These are phyloP conservation scores for Colletotrichum sp. DNA, from an alignment of 2,329 filamentous ascomycete genomes.

Conservation along the genomic window DNA sequence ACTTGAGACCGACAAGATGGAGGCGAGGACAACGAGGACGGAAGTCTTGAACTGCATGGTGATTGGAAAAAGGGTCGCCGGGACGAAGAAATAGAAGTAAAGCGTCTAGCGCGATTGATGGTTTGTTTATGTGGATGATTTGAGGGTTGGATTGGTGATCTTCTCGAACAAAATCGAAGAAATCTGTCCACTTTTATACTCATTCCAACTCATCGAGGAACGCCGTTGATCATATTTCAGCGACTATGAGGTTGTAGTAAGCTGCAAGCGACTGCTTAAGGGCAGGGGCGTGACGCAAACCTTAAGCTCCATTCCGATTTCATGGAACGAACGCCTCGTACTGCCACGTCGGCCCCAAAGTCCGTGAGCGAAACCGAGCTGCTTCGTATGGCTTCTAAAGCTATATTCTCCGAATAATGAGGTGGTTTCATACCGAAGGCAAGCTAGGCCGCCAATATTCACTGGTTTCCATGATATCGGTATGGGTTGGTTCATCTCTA, in stretches of 20 bases:
- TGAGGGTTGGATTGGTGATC: not conserved
- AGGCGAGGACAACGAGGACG: not conserved
- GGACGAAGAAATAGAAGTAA: not conserved
- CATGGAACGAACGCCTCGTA: not conserved
- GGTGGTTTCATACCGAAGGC: not conserved
- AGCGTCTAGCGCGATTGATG: not conserved
- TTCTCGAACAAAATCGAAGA: not conserved
- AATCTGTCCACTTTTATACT: not conserved
- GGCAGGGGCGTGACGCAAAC: not conserved
- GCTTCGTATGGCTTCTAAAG: not conserved
- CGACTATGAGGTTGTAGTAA: not conserved
- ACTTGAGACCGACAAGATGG: not conserved
- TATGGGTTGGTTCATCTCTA: not conserved
- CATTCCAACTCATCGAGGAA: fast-evolving
- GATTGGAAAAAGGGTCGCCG: not conserved
- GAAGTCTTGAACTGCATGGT: not conserved
- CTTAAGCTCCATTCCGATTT: not conserved
- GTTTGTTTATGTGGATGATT: not conserved
- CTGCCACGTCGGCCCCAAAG: not conserved
- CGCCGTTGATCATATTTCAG: not conserved
- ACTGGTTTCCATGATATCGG: not conserved
- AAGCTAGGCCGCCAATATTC: not conserved
- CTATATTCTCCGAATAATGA: not conserved
- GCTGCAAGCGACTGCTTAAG: not conserved
- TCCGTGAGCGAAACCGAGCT: not conserved